These are phyloP conservation scores for Coemansia sp. DNA, from an alignment of 192 early-diverging fungal species.

Conservation along the genomic window DNA sequence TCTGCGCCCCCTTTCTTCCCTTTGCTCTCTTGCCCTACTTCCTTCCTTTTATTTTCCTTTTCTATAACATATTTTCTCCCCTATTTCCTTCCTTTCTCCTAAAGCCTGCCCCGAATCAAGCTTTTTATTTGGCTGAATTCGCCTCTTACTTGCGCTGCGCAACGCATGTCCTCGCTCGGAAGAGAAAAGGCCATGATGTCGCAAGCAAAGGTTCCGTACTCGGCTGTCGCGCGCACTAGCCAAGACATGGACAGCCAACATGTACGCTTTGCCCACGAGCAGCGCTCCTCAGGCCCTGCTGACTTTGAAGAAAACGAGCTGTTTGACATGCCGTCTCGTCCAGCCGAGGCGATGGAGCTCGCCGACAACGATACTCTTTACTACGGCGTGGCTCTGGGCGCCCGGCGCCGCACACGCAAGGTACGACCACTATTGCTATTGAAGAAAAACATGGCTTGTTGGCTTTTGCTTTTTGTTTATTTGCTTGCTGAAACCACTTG, in stretches of 20 bases:
- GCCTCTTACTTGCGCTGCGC: no score
- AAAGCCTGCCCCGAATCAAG: no score
- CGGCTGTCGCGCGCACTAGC: constrained; percentile 26
- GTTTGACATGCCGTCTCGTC: constrained; percentile 20
- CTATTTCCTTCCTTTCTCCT: neutral
- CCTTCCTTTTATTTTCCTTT: neutral
- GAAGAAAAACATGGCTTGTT: neutral
- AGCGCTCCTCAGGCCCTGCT: constrained; percentile 13
- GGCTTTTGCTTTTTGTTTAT: neutral
- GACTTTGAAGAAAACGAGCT: constrained; percentile 48
- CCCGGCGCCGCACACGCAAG: constrained; percentile 33
- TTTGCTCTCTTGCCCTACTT: neutral
- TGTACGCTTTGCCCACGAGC: constrained; percentile 28
- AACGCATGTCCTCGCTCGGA: constrained; percentile 15
- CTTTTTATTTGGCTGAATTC: no score
- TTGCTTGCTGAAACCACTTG: neutral
- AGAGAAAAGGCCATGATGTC: constrained; percentile 31
- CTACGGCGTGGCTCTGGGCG: constrained; percentile 34
- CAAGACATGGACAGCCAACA: constrained; percentile 4
- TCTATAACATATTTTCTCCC: neutral
- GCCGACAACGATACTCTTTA: constrained; percentile 43
- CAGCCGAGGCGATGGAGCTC: constrained; percentile 22
- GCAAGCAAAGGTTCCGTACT: constrained; percentile 24
- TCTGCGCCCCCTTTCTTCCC: neutral
- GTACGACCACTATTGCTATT: constrained; percentile 14